A percentile compares a stretch with the other conserved stretches of the same genome.
Evolutionary conservation across 306 rosid species (phyloP).

Genomic region (Alnus glutinosa): DNA sequence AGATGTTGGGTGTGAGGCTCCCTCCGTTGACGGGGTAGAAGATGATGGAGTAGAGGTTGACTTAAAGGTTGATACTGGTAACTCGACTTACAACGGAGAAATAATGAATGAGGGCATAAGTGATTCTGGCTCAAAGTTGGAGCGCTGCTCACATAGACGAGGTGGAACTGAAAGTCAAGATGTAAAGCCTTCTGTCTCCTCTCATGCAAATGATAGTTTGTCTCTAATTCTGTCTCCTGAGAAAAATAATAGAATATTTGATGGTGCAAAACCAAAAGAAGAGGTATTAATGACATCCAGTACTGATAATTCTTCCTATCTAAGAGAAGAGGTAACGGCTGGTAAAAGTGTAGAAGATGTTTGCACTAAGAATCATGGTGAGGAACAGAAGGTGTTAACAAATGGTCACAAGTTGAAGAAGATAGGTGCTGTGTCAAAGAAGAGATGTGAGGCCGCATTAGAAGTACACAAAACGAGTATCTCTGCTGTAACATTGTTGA

Average conservation of each 20-base stretch:
- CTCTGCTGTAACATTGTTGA: constrained; percentile 38
- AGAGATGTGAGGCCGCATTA: constrained; percentile 45
- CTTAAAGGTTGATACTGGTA: constrained; percentile 50
- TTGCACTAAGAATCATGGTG: constrained; percentile 39
- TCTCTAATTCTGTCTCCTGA: constrained; percentile 51
- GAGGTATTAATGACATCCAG: constrained; percentile 37
- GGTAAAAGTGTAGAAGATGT: constrained; percentile 35
- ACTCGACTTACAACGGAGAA: constrained; percentile 39
- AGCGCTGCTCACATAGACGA: constrained; percentile 52
- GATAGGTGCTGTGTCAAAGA: constrained; percentile 50
- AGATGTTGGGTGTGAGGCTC: constrained; percentile 62
- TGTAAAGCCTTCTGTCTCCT: constrained; percentile 41
- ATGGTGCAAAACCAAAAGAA: constrained; percentile 38
- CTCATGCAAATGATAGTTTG: constrained; percentile 42
- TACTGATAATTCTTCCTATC: constrained; percentile 13
- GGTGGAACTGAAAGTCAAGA: constrained; percentile 52
- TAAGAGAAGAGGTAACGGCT: constrained; percentile 29
- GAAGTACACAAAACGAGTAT: constrained; percentile 44
- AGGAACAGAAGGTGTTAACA: constrained; percentile 42
- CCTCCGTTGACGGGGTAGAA: constrained; percentile 51
- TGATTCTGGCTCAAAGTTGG: constrained; percentile 55
- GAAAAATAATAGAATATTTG: constrained; percentile 40
- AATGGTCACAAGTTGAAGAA: constrained; percentile 58
- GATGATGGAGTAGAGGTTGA: constrained; percentile 55
- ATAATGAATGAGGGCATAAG: constrained; percentile 29